Base-by-base conservation (phyloP, 257 asterid genomes). In the Capsicum rhomboideum region DNA sequence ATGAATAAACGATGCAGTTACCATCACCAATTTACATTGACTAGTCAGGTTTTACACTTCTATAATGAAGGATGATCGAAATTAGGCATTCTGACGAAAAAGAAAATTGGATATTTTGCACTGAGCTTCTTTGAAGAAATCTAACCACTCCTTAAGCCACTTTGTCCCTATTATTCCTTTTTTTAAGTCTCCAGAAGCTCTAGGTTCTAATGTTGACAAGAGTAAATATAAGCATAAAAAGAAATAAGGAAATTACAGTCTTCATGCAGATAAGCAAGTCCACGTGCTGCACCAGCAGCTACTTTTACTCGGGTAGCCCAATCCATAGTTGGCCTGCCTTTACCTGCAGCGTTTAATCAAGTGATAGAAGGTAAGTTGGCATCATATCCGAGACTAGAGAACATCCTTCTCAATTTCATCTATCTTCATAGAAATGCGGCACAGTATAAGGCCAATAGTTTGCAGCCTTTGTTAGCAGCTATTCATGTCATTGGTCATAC, bases 201-300 rank as follows among this genome's bases (percentile, higher is more conserved):
- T 52, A 37, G 50, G 4, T 10, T 71, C 26, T 59, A 20, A 29
- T 81, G 44, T 11, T 21, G 12, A 8, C 29, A 56, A 80, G 8
- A 26, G 44, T 16, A 75, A 11, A 53, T 52, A 20, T 11, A 59
- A 52, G 64, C 42, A 77, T 42, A 77, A 49, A 20, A 54, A 13
- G 77, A 79, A 74, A 71, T 58, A 49, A 63, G 79, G 82, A 85
- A 83, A 92, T 89, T 92, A 94, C 98, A 94, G 87, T 92, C 97
- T 92, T 93, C 97, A 83, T 93, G 98, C 88, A 94, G 98, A 90
- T 95, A 95, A 68, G 98, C 94, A 49, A 95, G 88, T 72, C 98
- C 98, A 82, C 96, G 96, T 77, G 98, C 98, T 42, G 98, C 93
- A 86, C 98, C 98, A 85, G 95, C 92, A 6, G 98, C 98, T 83